phyloP scores from a whole-genome alignment of 352 stramenopile genomes.

The Plasmopara halstedii region DNA sequence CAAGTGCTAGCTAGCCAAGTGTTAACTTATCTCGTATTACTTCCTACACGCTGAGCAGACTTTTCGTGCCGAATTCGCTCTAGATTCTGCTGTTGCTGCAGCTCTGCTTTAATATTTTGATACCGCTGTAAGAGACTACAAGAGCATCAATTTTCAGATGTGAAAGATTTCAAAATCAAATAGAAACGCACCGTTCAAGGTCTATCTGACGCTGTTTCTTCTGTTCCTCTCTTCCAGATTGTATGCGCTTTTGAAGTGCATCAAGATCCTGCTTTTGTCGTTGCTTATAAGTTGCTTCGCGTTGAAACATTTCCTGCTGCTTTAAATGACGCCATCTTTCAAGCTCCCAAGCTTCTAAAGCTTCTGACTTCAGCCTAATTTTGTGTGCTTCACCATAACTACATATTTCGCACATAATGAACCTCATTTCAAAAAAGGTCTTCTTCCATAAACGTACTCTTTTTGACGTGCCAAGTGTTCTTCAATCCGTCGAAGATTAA shows the following conservation, averaged over 20 bases:
- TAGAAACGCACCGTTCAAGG: slow-evolving; percentile 68
- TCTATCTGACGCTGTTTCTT: slow-evolving; percentile 94
- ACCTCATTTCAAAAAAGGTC: neutral
- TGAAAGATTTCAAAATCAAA: neutral
- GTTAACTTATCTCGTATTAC: slow-evolving; percentile 8
- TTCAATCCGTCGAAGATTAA: slow-evolving; percentile 91
- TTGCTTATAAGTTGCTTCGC: slow-evolving; percentile 93
- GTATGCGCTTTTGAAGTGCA: slow-evolving; percentile 91
- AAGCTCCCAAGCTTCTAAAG: slow-evolving; percentile 91
- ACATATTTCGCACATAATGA: neutral
- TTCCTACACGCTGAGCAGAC: slow-evolving; percentile 36
- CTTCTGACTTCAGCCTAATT: slow-evolving; percentile 95
- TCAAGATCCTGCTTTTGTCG: slow-evolving; percentile 89
- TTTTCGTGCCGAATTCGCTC: slow-evolving; percentile 87
- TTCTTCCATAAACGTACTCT: slow-evolving; percentile 33
- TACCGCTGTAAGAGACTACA: slow-evolving; percentile 86
- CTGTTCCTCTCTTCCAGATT: slow-evolving; percentile 90
- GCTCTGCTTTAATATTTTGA: slow-evolving; percentile 93
- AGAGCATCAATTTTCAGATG: too few relatives aligned
- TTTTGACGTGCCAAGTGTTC: slow-evolving; percentile 88
- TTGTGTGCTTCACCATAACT: slow-evolving; percentile 93
- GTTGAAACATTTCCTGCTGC: slow-evolving; percentile 92
- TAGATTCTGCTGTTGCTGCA: slow-evolving; percentile 92
- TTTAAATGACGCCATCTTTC: slow-evolving; percentile 93
- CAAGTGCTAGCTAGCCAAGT: too few relatives aligned